Conservation (phyloP, 345 rosid genomes). For the Ceriops tagal region DNA sequence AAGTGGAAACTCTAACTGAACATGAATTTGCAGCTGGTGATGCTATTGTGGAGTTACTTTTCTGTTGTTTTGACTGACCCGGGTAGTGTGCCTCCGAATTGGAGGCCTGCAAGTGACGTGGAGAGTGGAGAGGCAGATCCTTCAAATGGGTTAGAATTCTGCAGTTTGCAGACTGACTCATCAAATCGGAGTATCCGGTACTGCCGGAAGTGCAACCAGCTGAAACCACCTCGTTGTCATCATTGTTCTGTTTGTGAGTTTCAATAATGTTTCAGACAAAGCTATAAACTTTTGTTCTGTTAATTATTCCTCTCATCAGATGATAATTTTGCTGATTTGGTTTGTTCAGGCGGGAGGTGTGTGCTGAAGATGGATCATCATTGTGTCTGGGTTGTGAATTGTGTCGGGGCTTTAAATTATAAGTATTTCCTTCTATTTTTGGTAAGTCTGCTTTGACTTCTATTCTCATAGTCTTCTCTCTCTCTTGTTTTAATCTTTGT, state of each 20-base stretch:
- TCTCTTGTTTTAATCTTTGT: not conserved
- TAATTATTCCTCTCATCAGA: not conserved
- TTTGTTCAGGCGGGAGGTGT: constrained; percentile 76
- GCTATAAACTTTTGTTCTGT: not conserved
- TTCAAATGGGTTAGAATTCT: constrained; percentile 54
- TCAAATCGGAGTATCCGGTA: constrained; percentile 59
- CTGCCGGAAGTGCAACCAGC: constrained; percentile 89
- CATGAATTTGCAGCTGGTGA: constrained; percentile 59
- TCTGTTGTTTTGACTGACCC: constrained; percentile 94
- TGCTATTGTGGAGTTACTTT: constrained; percentile 96
- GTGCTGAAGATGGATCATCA: constrained; percentile 97
- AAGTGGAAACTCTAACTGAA: constrained; percentile 8
- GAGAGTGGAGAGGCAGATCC: constrained; percentile 86
- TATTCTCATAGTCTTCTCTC: not conserved
- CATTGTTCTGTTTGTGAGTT: constrained; percentile 96
- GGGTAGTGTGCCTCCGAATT: constrained; percentile 83
- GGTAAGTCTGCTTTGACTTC: constrained; percentile 48
- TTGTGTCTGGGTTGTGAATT: constrained; percentile 99
- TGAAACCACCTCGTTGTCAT: constrained; percentile 92
- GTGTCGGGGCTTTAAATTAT: constrained; percentile 92
- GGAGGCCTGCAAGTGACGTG: constrained; percentile 74
- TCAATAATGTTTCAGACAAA: not conserved
- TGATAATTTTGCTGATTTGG: constrained; percentile 20
- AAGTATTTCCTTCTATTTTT: constrained; percentile 92
- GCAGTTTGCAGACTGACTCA: constrained; percentile 50